These are phyloP conservation scores for Daldinia vernicosa DNA, from an alignment of 495 filamentous ascomycete species.

Conservation along the genomic window DNA sequence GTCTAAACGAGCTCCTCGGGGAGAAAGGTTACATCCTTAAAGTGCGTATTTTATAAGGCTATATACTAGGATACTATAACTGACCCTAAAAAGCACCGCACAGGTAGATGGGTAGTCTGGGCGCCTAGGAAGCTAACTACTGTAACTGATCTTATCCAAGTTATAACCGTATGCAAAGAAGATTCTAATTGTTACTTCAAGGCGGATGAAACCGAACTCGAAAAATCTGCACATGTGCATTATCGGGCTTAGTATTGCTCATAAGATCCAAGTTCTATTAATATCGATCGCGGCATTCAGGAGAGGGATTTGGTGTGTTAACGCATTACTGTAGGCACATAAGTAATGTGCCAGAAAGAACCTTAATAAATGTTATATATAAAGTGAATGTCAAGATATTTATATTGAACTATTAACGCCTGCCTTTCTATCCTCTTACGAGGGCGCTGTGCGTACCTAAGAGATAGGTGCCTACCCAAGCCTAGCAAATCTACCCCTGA, in stretches of 20 bases:
- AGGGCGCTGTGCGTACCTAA: too few relatives aligned
- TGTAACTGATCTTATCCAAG: constrained; percentile 18
- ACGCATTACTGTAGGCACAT: not conserved
- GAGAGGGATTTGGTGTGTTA: not conserved
- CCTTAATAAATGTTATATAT: too few relatives aligned
- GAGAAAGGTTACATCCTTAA: constrained; percentile 6
- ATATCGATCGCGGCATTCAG: not conserved
- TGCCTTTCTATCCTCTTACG: too few relatives aligned
- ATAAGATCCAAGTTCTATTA: not conserved
- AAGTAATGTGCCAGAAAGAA: too few relatives aligned
- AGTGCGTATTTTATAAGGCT: not conserved
- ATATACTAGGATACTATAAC: not conserved
- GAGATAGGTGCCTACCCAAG: too few relatives aligned
- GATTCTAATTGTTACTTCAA: not conserved
- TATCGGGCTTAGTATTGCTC: not conserved
- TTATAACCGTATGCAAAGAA: not conserved
- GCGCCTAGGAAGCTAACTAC: constrained; percentile 36
- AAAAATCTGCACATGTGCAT: constrained; percentile 8
- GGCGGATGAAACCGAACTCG: constrained; percentile 16
- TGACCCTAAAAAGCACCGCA: constrained; percentile 14
- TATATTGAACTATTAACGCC: too few relatives aligned
- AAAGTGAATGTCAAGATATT: too few relatives aligned
- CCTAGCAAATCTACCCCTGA: too few relatives aligned
- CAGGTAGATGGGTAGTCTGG: constrained; percentile 22
- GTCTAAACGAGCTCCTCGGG: constrained; percentile 10